Conservation (phyloP, 805 yeast species). For the Nakazawaea anatomiae region DNA sequence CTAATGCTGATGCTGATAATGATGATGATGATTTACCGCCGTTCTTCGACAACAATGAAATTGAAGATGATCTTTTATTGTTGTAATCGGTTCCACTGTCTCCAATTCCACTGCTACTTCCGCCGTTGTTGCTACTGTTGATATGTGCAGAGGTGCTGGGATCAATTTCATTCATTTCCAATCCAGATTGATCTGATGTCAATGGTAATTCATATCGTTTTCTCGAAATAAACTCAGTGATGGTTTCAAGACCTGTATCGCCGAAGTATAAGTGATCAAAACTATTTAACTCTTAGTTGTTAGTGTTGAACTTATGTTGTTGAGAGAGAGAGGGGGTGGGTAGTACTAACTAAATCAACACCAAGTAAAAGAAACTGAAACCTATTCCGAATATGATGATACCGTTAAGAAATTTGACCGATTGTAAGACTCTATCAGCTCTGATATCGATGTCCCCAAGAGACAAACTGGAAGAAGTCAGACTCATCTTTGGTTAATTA, state of each 20-base stretch:
- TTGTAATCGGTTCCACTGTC: too few relatives aligned
- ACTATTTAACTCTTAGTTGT: not conserved
- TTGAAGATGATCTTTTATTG: too few relatives aligned
- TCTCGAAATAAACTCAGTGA: not conserved
- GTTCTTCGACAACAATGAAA: too few relatives aligned
- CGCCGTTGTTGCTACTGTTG: too few relatives aligned
- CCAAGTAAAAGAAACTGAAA: not conserved
- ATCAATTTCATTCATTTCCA: too few relatives aligned
- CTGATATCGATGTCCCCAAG: slow-evolving; percentile 2
- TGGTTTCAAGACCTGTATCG: not conserved
- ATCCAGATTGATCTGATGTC: too few relatives aligned
- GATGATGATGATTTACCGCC: too few relatives aligned
- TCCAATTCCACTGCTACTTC: too few relatives aligned
- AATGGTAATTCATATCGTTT: not conserved
- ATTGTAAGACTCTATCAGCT: slow-evolving; percentile 3
- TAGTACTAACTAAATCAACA: slow-evolving; percentile 5
- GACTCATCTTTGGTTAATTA: too few relatives aligned
- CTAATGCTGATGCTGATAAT: not conserved
- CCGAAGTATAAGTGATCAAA: slow-evolving; percentile 5
- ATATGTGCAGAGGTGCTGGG: too few relatives aligned
- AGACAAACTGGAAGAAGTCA: not conserved
- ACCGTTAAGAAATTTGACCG: slow-evolving; percentile 1
- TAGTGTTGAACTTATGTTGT: too few relatives aligned
- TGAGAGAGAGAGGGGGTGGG: too few relatives aligned
- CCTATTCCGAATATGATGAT: not conserved